Evolutionary conservation across 352 stramenopile species (phyloP), one percentile per base, ranked within the genome.

Genomic region (Globisporangium cederbergense): DNA sequence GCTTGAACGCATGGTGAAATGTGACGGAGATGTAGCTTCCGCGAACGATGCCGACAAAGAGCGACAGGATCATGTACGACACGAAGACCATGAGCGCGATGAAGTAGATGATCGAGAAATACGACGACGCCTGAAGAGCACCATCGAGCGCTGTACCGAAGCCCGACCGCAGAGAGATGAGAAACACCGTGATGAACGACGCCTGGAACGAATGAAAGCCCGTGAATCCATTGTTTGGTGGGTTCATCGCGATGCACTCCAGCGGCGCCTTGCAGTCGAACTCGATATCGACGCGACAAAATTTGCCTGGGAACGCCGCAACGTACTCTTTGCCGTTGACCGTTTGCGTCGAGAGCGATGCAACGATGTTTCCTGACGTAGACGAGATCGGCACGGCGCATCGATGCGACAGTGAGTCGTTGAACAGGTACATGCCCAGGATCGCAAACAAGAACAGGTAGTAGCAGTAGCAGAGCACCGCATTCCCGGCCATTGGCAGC

Each of bases 391-490:
- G 60, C 10, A 60, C 38, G 0, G 83, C 82, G 46, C 86, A 95
- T 8, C 85, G 81, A 66, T 93, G 74, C 25, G 86, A 88, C 6
- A 95, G 67, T 3, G 85, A 89, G 57, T 93, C 83, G 58, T 89
- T 88, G 72, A 95, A 95, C 2, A 95, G 68, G 65, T 95, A 95
- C 84, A 95, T 92, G 2, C 85, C 84, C 16, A 95, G 70, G 40
- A 93, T 91, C 9, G 84, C 84, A 56, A 95, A 95, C 28, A 95
- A 66, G 60, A 93, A 90, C 8, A 95, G 73, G 57, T 93, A 95
- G 70, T 95, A 95, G 57, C 76, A 83, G 61, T 93, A 95, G 62
- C 84, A 93, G 0, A 92, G 71, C 22, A 92, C 66, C 8, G 86
- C 83, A 45, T 91, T 91, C 0, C 57, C 71, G 3, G 83, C 84